Conservation (phyloP, 2,329 filamentous ascomycete genomes). For the Colletotrichum sp. region DNA sequence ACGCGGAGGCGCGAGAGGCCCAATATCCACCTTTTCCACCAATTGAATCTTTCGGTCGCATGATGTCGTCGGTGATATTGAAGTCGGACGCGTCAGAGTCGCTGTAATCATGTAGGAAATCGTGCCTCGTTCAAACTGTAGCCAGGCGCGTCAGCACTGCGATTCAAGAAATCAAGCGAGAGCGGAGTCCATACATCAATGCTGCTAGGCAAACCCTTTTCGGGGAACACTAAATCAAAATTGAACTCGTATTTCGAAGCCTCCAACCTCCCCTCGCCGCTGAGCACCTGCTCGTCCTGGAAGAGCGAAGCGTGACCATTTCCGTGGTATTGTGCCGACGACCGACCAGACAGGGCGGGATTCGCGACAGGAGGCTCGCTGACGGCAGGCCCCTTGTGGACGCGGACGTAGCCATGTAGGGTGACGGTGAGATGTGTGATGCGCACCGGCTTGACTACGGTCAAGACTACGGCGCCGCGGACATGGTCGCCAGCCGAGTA, state of each 20-base stretch:
- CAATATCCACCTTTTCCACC: constrained; percentile 85
- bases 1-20: constrained; percentile 74
- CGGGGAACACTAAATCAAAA: constrained; percentile 75
- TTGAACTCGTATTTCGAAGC: constrained; percentile 81
- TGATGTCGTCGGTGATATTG: constrained; percentile 79
- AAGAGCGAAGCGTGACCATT: constrained; percentile 84
- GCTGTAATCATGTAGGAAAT: constrained; percentile 92
- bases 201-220: constrained; percentile 80
- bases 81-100: constrained; percentile 86
- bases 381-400: constrained; percentile 73
- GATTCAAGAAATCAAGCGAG: not conserved
- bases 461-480: constrained; percentile 74
- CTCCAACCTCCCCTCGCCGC: constrained; percentile 77
- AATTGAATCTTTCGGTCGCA: constrained; percentile 84
- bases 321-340: constrained; percentile 65
- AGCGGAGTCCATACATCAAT: constrained; percentile 72
- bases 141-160: not conserved
- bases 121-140: constrained; percentile 91
- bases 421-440: constrained; percentile 82
- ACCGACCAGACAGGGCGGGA: constrained; percentile 42
- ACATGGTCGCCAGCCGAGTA: constrained; percentile 79
- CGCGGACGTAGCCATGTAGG: constrained; percentile 79
- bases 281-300: constrained; percentile 81
- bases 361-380: constrained; percentile 54
- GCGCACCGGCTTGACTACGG: constrained; percentile 74